Base-by-base conservation (phyloP, 176 grass and related monocot species). In the Hyparrhenia diplandra region DNA sequence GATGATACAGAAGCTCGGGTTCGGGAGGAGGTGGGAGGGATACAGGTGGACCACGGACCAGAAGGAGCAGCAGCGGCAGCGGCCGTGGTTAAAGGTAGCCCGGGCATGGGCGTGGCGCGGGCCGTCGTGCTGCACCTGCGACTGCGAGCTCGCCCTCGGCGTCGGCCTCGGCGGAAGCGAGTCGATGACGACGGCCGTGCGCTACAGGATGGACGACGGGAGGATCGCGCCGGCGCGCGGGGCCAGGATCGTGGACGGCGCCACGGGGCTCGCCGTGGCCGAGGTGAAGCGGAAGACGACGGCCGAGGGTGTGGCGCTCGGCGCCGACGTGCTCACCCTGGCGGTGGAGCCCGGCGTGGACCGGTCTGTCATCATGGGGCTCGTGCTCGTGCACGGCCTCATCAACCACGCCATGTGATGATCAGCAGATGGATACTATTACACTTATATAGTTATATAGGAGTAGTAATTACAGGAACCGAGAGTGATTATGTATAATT, bases 271-370 rank as follows among this genome's bases (percentile, higher is more conserved):
- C 37, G 60, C 80, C 30, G 91, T 94, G 54, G 94, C 92, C 45
- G 80, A 93, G 94, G 90, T 97, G 55, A 90, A 84, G 85, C 94
- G 89, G 85, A 97, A 97, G 91, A 88, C 76, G 61, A 94, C 94
- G 73, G 66, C 80, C 10, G 76, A 64, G 24, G 94, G 94, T 4
- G 46, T n/a, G 31, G 66, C 75, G 55, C 83, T 97, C 3, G 89
- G 91, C 76, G 87, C 90, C 40, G 94, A 97, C 87, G 94, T 97
- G 49, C 74, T 97, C 42, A 94, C 75, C 55, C 85, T 97, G 55
- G 89, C 78, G 37, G 87, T 92, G 74, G 94, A 94, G 73, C 83
- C 89, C 69, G 90, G 86, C 75, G 86, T 83, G 39, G 91, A 97
- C 85, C 87, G 85, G 41, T 82, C 89, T 20, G 65, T 97, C 66